phyloP scores from a whole-genome alignment of 495 filamentous ascomycete genomes.

The Trichoderma parareesei region DNA sequence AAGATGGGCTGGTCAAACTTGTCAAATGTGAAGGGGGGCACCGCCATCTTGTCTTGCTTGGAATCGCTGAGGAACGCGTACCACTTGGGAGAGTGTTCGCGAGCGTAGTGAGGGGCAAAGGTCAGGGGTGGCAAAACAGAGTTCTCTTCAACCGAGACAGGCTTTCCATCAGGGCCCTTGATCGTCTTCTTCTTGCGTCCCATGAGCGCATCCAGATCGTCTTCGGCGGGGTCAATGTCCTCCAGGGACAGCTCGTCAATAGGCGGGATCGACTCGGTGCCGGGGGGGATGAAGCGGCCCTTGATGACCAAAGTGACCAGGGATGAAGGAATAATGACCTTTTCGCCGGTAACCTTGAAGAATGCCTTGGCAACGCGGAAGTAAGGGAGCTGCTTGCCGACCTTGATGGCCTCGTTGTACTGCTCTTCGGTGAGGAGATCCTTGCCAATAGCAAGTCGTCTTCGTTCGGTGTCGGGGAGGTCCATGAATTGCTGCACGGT shows the following conservation, averaged over 20 bases:
- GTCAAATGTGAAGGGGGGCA: constrained; percentile 86
- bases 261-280: constrained; percentile 60
- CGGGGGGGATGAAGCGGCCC: constrained; percentile 87
- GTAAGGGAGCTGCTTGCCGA: constrained; percentile 74
- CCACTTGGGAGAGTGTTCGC: constrained; percentile 85
- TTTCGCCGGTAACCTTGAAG: constrained; percentile 97
- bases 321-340: constrained; percentile 83
- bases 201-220: constrained; percentile 79
- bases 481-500: constrained; percentile 83
- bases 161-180: constrained; percentile 50
- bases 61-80: constrained; percentile 87
- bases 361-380: constrained; percentile 87
- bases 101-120: constrained; percentile 79
- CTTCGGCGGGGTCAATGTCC: constrained; percentile 88
- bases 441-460: constrained; percentile 56
- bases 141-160: constrained; percentile 42
- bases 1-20: constrained; percentile 83
- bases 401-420: constrained; percentile 63
- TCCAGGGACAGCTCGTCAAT: constrained; percentile 72
- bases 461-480: constrained; percentile 64
- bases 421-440: constrained; percentile 66
- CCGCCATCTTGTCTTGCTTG: constrained; percentile 89
- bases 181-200: constrained; percentile 63
- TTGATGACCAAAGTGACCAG: constrained; percentile 92
- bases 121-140: constrained; percentile 72